Base-by-base conservation (phyloP, 345 rosid genomes). In the Trapa incisa region DNA sequence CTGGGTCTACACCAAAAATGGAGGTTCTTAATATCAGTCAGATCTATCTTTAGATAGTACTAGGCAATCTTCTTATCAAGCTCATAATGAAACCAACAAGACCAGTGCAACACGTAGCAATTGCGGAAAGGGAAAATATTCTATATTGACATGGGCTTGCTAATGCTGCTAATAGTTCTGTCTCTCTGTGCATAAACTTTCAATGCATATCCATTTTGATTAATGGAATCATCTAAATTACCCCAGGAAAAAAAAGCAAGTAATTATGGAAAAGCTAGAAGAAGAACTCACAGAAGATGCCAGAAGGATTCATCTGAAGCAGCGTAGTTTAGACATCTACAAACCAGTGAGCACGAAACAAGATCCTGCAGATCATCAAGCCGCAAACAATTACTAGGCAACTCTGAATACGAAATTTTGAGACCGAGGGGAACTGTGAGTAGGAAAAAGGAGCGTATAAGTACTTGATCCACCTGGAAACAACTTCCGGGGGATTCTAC, bases 261-360 rank as follows among this genome's bases (percentile, higher is more conserved):
- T 22, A 22, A 47, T 11, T 47, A 3, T 47, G 7, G 6, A 50
- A 15, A 50, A 16, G 56, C 22, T 1, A 32, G 63, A 16, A n/a
- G 32, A 54, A 35, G 37, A 35, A 80, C 96, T 83, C 74, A 93
- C 97, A 93, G 76, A 69, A 94, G 97, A 70, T 92, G 94, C 98
- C 98, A 93, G 60, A 90, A 75, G 73, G 94, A 84, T 78, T 93
- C 98, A 70, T 93, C 98, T 37, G 92, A 77, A 5, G 97, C 96
- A 42, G 92, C 97, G 68, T 48, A 78, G 69, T 80, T 90, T 61
- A 93, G 78, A 74, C 82, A 88, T 78, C 76, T 93, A 76, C 97
- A 93, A n/a, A 79, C 96, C 76, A 84, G 72, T 37, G 97, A 85
- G 74, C 98, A 90, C 7, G 97, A 80, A 61, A 93, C 74, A 66